Percentiles rank a stretch among this genome's conserved stretches.
Conservation (phyloP, 78 protist genomes). For the Salpingoeca rosetta region DNA sequence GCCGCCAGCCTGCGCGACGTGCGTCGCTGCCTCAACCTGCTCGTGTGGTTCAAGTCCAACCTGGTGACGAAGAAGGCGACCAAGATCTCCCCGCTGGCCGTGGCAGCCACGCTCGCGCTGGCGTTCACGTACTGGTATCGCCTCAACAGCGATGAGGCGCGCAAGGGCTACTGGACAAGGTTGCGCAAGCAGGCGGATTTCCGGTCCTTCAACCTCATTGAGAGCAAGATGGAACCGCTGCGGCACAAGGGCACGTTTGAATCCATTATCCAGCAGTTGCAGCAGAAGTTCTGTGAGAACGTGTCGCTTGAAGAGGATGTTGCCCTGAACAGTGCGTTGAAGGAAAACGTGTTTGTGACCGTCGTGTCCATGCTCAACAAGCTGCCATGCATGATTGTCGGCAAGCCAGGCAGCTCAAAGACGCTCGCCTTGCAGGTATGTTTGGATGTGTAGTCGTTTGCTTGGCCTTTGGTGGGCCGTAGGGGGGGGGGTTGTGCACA, state of each 20-base stretch:
- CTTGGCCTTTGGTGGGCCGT: too few relatives aligned
- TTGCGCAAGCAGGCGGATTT: background rate
- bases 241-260: background rate
- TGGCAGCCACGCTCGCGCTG: background rate
- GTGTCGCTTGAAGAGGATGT: constrained; percentile 25
- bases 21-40: constrained; percentile 1
- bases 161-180: background rate
- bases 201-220: background rate
- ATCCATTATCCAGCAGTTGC: background rate
- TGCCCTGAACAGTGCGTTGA: constrained; percentile 48
- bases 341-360: constrained; percentile 56
- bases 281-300: background rate
- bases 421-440: constrained; percentile 47
- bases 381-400: constrained; percentile 50
- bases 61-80: background rate
- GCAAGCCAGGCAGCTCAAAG: constrained; percentile 48
- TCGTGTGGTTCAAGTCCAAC: background rate
- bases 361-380: constrained; percentile 32
- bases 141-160: background rate
- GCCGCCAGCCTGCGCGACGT: constrained; percentile 40
- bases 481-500: too few relatives aligned
- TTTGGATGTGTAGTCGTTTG: too few relatives aligned
- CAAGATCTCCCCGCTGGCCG: background rate
- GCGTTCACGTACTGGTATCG: background rate
- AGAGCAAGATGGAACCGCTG: background rate